phyloP scores from a whole-genome alignment of 23 red algal genomes.

The Pyropia haitanensis region DNA sequence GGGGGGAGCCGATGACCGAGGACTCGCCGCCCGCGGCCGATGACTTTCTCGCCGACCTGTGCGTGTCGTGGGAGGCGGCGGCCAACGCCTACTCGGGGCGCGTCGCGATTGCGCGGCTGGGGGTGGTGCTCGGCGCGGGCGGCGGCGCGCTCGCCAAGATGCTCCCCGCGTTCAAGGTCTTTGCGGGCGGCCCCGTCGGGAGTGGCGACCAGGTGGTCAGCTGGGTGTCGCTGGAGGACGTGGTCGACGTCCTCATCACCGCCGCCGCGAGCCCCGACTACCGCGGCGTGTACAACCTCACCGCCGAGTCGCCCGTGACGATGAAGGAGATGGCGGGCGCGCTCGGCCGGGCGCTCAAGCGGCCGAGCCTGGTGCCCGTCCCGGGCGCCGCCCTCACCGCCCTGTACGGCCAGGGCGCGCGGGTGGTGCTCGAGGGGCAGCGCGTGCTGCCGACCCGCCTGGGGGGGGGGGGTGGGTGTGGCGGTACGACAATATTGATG shows the following conservation, averaged over 20 bases:
- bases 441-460: constrained; percentile 58
- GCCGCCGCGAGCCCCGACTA: constrained; percentile 19
- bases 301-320: constrained; percentile 52
- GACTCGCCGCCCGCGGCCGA: constrained; percentile 28
- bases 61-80: constrained; percentile 66
- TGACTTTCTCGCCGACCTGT: constrained; percentile 74
- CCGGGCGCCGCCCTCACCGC: constrained; percentile 47
- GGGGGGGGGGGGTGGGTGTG: constrained; percentile 46
- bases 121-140: constrained; percentile 64
- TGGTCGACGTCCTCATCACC: constrained; percentile 27
- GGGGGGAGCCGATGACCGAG: constrained; percentile 34
- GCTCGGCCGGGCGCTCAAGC: constrained; percentile 46
- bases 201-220: constrained; percentile 78
- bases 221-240: constrained; percentile 82
- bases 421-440: constrained; percentile 74
- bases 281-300: constrained; percentile 78
- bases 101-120: constrained; percentile 62
- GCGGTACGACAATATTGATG: constrained; percentile 25
- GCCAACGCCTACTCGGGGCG: constrained; percentile 18
- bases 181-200: constrained; percentile 74
- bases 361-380: constrained; percentile 71
- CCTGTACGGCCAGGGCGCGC: constrained; percentile 48
- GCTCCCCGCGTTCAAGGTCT: constrained; percentile 67
- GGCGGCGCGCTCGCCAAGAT: constrained; percentile 73
- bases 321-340: constrained; percentile 46